These are phyloP conservation scores for Didymella sp. DNA, from an alignment of 2,329 filamentous ascomycete species.

Conservation along the genomic window DNA sequence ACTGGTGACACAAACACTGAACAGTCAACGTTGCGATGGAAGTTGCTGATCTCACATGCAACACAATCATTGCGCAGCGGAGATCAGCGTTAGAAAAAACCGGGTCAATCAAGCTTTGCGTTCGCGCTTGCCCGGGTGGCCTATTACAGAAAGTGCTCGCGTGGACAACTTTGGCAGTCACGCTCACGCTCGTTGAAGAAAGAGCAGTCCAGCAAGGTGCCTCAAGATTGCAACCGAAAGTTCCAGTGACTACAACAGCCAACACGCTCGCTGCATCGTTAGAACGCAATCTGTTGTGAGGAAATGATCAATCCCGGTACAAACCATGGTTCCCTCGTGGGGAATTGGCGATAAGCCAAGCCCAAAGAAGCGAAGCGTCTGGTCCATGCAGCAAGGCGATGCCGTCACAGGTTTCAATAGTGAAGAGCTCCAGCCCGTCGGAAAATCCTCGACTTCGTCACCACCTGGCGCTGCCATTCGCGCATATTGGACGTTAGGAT, in stretches of 20 bases:
- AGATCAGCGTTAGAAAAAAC: not conserved
- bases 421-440: constrained; percentile 17
- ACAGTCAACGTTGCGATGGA: not conserved
- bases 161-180: constrained; percentile 6
- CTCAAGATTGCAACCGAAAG: rapidly evolving
- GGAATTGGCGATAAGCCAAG: constrained; percentile 9
- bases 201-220: not conserved
- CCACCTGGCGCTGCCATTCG: not conserved
- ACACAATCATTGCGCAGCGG: not conserved
- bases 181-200: not conserved
- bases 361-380: constrained; percentile 3
- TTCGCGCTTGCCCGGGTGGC: not conserved
- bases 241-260: not conserved
- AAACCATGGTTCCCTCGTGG: constrained; percentile 16
- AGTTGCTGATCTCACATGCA: not conserved
- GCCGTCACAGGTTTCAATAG: constrained; percentile 5
- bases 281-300: not conserved
- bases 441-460: not conserved
- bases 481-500: not conserved
- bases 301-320: not conserved
- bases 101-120: constrained; percentile 5
- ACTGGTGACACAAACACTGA: too few relatives aligned
- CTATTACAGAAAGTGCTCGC: constrained; percentile 21
- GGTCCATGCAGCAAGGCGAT: constrained; percentile 1
- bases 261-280: not conserved